A percentile compares a stretch with the other conserved stretches of the same genome.
phyloP scores from a whole-genome alignment of 257 asterid genomes.

The Solanum ossicruentum region DNA sequence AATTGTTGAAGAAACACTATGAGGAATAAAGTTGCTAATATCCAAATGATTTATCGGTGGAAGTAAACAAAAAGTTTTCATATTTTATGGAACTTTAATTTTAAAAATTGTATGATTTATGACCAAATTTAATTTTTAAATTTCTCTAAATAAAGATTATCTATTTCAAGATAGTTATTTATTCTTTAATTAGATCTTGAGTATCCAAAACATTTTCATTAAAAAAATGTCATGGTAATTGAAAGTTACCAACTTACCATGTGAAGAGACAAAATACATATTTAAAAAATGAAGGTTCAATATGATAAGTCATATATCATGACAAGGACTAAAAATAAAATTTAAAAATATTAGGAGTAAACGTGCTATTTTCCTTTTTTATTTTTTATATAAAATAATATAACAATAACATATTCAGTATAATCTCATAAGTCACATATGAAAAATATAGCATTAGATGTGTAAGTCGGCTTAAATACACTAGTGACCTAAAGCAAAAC shows the following conservation, averaged over 20 bases:
- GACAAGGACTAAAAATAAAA: background rate
- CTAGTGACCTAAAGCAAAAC: no score
- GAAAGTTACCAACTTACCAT: no score
- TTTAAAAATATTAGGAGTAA: background rate
- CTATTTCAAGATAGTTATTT: background rate
- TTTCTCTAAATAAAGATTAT: background rate
- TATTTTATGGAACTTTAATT: background rate
- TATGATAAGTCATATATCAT: no score
- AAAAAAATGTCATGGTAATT: background rate
- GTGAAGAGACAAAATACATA: background rate
- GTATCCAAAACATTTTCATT: background rate
- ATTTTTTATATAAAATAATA: background rate
- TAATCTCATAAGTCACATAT: no score
- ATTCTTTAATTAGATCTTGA: background rate
- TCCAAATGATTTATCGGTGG: background rate
- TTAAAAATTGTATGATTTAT: background rate
- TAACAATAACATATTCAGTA: no score
- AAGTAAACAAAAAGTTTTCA: background rate
- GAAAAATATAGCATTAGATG: no score
- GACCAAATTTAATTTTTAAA: background rate
- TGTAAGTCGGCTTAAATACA: no score
- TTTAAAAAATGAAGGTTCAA: no score
- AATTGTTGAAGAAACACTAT: background rate
- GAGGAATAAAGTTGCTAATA: background rate
- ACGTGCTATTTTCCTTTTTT: no score